phyloP scores from a whole-genome alignment of 2,329 filamentous ascomycete species.

The Colletotrichum salicis region DNA sequence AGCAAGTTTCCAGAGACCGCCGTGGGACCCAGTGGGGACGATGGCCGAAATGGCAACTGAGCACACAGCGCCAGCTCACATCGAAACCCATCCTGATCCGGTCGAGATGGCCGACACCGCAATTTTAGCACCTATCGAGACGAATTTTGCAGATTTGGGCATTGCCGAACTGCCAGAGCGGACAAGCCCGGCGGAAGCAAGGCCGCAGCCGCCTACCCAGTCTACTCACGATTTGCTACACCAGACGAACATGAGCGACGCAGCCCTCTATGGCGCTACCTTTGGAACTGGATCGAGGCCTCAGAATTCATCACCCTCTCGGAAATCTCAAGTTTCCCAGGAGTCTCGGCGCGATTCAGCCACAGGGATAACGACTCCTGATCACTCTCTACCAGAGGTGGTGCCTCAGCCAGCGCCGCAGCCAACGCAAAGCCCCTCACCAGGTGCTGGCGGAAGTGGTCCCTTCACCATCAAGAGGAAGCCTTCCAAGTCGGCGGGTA shows the following conservation, averaged over 20 bases:
- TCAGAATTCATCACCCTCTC: slow-evolving; percentile 1
- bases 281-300: slow-evolving; percentile 34
- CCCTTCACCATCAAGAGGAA: slow-evolving; percentile 31
- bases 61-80: slow-evolving; percentile 50
- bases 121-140: slow-evolving; percentile 50
- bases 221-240: slow-evolving; percentile 31
- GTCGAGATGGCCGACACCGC: slow-evolving; percentile 57
- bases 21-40: slow-evolving; percentile 54
- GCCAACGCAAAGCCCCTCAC: background rate
- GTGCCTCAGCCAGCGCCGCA: background rate
- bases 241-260: slow-evolving; percentile 32
- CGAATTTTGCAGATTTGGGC: slow-evolving; percentile 38
- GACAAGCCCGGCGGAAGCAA: slow-evolving; percentile 43
- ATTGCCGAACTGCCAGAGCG: slow-evolving; percentile 53
- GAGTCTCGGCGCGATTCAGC: no score
- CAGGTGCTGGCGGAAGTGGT: background rate
- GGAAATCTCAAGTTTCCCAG: background rate
- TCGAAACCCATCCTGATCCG: slow-evolving; percentile 56
- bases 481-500: slow-evolving; percentile 23
- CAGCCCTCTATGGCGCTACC: slow-evolving; percentile 32
- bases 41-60: slow-evolving; percentile 61
- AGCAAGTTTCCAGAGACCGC: slow-evolving; percentile 34
- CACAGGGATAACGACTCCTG: background rate
- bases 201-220: background rate
- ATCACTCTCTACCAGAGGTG: background rate